Evolutionary conservation across 352 stramenopile genomes (phyloP).

Genomic region (Paralagenidium karlingii): DNA sequence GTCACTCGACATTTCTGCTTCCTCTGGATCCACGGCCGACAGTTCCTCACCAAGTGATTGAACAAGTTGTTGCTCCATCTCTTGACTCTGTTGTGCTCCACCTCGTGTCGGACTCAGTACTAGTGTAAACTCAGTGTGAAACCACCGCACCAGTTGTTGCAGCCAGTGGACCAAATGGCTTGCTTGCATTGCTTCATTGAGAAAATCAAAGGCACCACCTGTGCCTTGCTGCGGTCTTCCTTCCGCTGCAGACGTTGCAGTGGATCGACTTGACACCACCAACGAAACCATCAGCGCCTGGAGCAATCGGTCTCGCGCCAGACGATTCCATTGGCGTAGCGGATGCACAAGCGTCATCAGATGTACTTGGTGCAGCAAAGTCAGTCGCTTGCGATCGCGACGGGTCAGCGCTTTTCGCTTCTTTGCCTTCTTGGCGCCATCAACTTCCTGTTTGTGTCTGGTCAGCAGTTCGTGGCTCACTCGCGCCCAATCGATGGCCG

Average conservation of each 20-base stretch:
- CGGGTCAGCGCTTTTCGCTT: conserved; percentile 14
- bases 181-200: not conserved
- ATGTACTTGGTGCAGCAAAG: conserved; percentile 45
- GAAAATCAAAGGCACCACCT: conserved; percentile 10
- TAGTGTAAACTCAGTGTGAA: conserved; percentile 28
- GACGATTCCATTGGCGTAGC: conserved; percentile 26
- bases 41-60: conserved; percentile 5
- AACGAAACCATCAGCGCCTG: conserved; percentile 49
- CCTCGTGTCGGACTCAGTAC: too few relatives aligned
- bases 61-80: conserved; percentile 2
- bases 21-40: too few relatives aligned
- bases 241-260: conserved; percentile 24
- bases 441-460: conserved; percentile 7
- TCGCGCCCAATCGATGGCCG: conserved; percentile 51
- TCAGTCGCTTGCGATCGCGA: conserved; percentile 16
- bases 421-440: conserved; percentile 6
- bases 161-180: conserved; percentile 14
- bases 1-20: too few relatives aligned
- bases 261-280: too few relatives aligned
- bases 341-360: conserved; percentile 43
- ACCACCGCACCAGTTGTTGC: conserved; percentile 61
- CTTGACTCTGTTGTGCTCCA: not conserved
- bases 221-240: conserved; percentile 15
- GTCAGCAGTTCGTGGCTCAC: conserved; percentile 35
- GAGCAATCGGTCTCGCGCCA: conserved; percentile 28